Evolutionary conservation across 2,329 filamentous ascomycete genomes (phyloP).

Genomic region (Alternaria arbusti): DNA sequence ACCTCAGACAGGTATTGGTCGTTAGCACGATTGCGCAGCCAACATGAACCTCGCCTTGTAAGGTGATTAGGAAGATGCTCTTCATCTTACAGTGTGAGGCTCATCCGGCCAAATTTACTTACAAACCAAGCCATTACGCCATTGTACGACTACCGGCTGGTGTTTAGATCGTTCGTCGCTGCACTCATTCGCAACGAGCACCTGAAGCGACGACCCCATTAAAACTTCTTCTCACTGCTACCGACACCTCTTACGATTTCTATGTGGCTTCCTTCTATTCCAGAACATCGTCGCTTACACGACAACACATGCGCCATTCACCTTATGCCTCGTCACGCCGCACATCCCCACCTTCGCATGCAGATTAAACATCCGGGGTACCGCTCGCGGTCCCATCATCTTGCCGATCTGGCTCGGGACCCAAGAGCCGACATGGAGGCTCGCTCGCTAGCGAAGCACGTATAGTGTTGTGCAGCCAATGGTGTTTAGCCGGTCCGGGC

Average conservation of each 20-base stretch:
- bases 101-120: accelerated
- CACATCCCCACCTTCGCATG: slow-evolving; percentile 16
- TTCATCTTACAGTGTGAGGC: neutral
- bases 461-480: slow-evolving; percentile 28
- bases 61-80: neutral
- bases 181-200: neutral
- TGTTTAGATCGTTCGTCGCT: neutral
- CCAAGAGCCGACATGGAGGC: slow-evolving; percentile 32
- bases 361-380: slow-evolving; percentile 35
- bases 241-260: neutral
- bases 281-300: neutral
- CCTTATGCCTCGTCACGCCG: slow-evolving; percentile 18
- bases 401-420: slow-evolving; percentile 24
- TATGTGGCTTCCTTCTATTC: neutral
- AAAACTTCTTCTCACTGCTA: neutral
- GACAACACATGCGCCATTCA: neutral
- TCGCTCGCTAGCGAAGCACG: slow-evolving; percentile 17
- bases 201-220: neutral
- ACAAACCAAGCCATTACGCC: neutral
- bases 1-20: neutral
- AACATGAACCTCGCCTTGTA: neutral
- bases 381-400: slow-evolving; percentile 16
- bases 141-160: neutral
- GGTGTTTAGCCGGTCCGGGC: slow-evolving; percentile 29
- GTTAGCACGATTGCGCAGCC: neutral